Evolutionary conservation across 2,329 filamentous ascomycete genomes (phyloP), one percentile per base, ranked within the genome.

Genomic region (Atkinsonella texensis): DNA sequence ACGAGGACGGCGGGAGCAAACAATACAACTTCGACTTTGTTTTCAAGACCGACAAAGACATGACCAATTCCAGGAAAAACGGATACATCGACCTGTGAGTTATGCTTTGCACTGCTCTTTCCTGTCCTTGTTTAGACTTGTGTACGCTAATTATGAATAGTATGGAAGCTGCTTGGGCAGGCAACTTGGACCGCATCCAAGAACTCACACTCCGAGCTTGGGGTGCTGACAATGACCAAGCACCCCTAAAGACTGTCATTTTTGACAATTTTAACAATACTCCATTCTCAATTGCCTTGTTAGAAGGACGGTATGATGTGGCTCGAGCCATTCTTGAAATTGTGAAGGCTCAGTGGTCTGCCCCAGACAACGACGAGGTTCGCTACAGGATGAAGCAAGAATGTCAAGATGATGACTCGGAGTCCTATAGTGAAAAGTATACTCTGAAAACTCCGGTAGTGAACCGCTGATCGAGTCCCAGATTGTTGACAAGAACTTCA

Each of bases 91-190:
- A 77, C 55, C 65, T 91, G 70, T 83, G 68, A 73, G 78, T 71
- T 2, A 2, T 12, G 4, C 12, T 8, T 28, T 41, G 20, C 28
- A 31, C 32, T 18, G 6, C 5, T 23, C 10, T 50, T 17, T 46
- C 4, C 23, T 15, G 18, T 31, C 4, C 12, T 18, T 18, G 2
- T 4, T 20, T 32, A 41, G 18, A 8, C 18, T 17, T 42, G 15
- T 11, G 20, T 12, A 15, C 12, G 38, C 48, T 49, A 28, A 52
- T 28, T n/a, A n/a, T 31, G 23, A 32, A 15, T 51, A 80, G 77
- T 8, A 86, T 87, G 62, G 81, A 91, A 60, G 86, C 86, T 38
- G 80, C 80, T 4, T 93, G 85, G 85, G 59, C 59, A 4, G 84
- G 83, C n/a, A 79, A 93, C 57, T 56, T 85, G 1, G 71, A 79